Evolutionary conservation across 2,329 filamentous ascomycete genomes (phyloP).

Genomic region (Trichoderma gracile): DNA sequence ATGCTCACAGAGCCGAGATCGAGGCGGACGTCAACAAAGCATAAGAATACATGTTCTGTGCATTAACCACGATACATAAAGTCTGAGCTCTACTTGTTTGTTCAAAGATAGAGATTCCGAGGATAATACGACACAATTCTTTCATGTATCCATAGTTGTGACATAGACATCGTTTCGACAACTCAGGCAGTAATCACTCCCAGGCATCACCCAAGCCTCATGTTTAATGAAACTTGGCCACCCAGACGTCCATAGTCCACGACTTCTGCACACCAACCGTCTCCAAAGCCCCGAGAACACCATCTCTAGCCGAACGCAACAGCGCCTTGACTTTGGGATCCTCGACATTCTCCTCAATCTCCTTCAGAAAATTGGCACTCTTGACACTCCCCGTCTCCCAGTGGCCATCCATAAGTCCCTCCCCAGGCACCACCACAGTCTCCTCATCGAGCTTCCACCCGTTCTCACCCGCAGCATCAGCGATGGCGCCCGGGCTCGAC

Average conservation of each 20-base stretch:
- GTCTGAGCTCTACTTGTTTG: neutral
- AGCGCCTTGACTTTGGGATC: constrained; percentile 35
- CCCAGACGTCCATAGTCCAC: constrained; percentile 48
- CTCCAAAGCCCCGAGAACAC: constrained; percentile 36
- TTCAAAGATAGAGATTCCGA: neutral
- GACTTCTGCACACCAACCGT: constrained; percentile 36
- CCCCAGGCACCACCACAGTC: constrained; percentile 38
- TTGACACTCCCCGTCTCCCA: constrained; percentile 48
- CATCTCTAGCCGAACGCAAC: constrained; percentile 38
- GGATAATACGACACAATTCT: too few species aligned
- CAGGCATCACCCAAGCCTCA: too few species aligned
- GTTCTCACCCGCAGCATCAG: constrained; percentile 36
- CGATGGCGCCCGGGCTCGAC: constrained; percentile 46
- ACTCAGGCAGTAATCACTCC: too few species aligned
- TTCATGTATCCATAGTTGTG: too few species aligned
- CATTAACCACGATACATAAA: too few species aligned
- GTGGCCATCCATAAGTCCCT: constrained; percentile 46
- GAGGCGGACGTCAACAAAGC: neutral
- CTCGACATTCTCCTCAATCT: constrained; percentile 36
- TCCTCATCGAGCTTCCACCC: constrained; percentile 45
- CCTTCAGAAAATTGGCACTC: constrained; percentile 35
- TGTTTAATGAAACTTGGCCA: constrained; percentile 27
- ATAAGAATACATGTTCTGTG: neutral
- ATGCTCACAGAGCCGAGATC: neutral
- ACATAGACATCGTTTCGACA: too few species aligned